These are phyloP conservation scores for Diatrype stigma DNA, from an alignment of 2,329 filamentous ascomycete genomes.

Conservation along the genomic window DNA sequence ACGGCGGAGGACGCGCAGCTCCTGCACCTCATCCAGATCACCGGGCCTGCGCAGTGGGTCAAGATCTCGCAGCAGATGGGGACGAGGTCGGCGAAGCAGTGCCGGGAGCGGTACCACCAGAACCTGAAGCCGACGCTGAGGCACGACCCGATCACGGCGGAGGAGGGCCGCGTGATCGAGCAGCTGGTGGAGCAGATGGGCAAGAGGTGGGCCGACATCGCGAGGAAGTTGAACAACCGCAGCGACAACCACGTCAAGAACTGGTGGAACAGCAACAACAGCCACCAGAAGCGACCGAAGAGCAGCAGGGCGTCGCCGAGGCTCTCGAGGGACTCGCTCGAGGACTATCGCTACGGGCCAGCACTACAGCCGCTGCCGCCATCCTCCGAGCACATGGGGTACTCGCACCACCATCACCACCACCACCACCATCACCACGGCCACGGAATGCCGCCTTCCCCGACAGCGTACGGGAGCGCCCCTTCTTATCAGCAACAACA, in stretches of 20 bases:
- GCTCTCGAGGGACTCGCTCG: constrained; percentile 27
- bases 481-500: constrained; percentile 9
- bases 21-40: constrained; percentile 63
- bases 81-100: constrained; percentile 86
- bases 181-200: constrained; percentile 72
- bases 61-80: constrained; percentile 72
- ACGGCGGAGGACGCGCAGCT: constrained; percentile 70
- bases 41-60: constrained; percentile 86
- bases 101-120: constrained; percentile 89
- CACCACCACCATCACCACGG: constrained; percentile 17
- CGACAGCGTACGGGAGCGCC: constrained; percentile 8
- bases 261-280: constrained; percentile 95
- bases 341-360: constrained; percentile 1
- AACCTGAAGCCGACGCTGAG: constrained; percentile 78
- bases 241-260: constrained; percentile 97
- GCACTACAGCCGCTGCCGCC: constrained; percentile 3
- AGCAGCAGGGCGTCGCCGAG: constrained; percentile 32
- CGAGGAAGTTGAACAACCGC: constrained; percentile 72
- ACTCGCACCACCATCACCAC: constrained; percentile 18
- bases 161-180: constrained; percentile 72
- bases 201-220: constrained; percentile 91
- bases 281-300: constrained; percentile 59
- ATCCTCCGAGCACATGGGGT: constrained; percentile 13
- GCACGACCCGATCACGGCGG: constrained; percentile 66
- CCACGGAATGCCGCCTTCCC: constrained; percentile 10